phyloP scores from a whole-genome alignment of 352 stramenopile genomes.

The Globisporangium cystogenes region DNA sequence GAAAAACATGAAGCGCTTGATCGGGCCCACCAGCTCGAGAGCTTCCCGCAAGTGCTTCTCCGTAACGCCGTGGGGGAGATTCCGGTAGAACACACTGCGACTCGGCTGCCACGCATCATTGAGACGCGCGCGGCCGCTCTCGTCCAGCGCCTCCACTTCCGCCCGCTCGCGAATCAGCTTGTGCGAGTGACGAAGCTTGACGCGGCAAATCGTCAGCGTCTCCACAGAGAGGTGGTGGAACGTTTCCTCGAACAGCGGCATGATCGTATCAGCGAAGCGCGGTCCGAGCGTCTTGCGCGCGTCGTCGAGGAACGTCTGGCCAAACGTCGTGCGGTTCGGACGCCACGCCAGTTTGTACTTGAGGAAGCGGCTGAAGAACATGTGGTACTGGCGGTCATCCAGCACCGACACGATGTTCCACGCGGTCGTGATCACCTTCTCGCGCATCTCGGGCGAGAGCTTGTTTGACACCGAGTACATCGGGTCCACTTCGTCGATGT shows the following conservation, averaged over 20 bases:
- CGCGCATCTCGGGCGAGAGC: conserved; percentile 52
- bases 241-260: conserved; percentile 76
- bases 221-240: conserved; percentile 78
- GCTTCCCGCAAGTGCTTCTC: conserved; percentile 60
- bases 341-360: conserved; percentile 86
- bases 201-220: conserved; percentile 80
- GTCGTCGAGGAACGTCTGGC: conserved; percentile 74
- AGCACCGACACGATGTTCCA: conserved; percentile 85
- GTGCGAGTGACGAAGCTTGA: conserved; percentile 66
- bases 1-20: conserved; percentile 76
- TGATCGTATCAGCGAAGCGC: conserved; percentile 52
- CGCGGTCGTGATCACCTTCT: conserved; percentile 76
- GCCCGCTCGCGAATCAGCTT: conserved; percentile 59
- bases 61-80: conserved; percentile 61
- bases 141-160: conserved; percentile 35
- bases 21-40: conserved; percentile 53
- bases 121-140: conserved; percentile 30
- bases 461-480: conserved; percentile 49
- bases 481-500: conserved; percentile 73
- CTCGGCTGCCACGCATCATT: conserved; percentile 38
- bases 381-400: conserved; percentile 81
- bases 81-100: conserved; percentile 73
- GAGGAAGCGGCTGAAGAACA: conserved; percentile 84
- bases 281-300: conserved; percentile 58
- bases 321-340: conserved; percentile 70